Conservation (phyloP, 352 stramenopile species). For the Phytopythium chamaehyphon region DNA sequence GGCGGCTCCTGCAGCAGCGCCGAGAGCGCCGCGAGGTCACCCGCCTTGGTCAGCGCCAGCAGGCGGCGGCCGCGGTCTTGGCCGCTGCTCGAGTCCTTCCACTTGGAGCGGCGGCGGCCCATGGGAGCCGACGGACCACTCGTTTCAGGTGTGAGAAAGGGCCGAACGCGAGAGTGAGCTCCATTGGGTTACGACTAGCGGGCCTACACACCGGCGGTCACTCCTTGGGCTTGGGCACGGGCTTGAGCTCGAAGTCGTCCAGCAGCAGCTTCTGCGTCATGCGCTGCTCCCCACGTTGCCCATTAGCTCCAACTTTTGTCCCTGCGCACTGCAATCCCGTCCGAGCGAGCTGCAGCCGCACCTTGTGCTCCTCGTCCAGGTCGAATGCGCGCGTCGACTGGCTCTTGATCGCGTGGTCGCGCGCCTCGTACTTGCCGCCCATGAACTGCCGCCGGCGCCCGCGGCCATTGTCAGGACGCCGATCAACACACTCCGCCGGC, state of each 20-base stretch:
- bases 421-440: constrained; percentile 75
- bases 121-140: constrained; percentile 17
- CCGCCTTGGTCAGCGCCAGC: constrained; percentile 46
- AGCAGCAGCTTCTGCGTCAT: constrained; percentile 81
- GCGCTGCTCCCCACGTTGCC: constrained; percentile 33
- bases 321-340: background rate
- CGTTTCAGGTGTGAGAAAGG: background rate
- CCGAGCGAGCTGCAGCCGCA: constrained; percentile 25
- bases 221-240: constrained; percentile 52
- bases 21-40: constrained; percentile 27
- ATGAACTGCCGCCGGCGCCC: constrained; percentile 55
- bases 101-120: constrained; percentile 65
- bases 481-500: no score
- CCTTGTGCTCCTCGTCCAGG: constrained; percentile 84
- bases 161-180: background rate
- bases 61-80: constrained; percentile 35
- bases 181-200: no score
- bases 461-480: no score
- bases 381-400: constrained; percentile 79
- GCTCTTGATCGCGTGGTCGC: constrained; percentile 80
- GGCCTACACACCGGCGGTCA: constrained; percentile 5
- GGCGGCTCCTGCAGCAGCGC: constrained; percentile 19
- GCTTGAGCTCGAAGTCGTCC: constrained; percentile 85
- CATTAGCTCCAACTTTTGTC: background rate
- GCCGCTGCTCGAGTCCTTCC: constrained; percentile 41